A percentile compares a stretch with the other conserved stretches of the same genome.
Conservation (phyloP, 176 grass and related monocot species). For the Carex pumila region DNA sequence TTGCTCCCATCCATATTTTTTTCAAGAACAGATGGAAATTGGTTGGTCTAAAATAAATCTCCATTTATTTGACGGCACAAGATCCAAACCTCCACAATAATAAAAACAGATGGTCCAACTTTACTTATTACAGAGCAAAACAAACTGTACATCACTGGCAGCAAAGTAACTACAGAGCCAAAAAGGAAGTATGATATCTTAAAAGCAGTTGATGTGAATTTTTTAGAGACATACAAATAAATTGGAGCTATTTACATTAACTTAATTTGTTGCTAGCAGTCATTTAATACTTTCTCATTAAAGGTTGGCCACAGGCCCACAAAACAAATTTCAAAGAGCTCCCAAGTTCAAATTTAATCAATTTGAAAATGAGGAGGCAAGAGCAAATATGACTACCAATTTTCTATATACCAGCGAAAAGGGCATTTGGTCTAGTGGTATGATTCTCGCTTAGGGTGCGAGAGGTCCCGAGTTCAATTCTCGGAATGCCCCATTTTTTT, state of each 20-base stretch:
- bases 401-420: neutral
- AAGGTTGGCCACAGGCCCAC: neutral
- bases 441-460: slow-evolving; percentile 49
- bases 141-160: neutral
- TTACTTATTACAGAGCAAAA: neutral
- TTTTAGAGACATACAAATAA: neutral
- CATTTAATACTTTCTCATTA: neutral
- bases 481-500: slow-evolving; percentile 32
- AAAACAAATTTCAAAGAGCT: neutral
- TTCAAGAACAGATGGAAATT: neutral
- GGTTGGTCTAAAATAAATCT: neutral
- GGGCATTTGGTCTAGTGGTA: slow-evolving; percentile 61
- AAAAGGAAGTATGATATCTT: neutral
- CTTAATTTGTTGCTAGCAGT: neutral
- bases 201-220: neutral
- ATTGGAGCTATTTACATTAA: neutral
- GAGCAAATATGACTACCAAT: too few relatives aligned
- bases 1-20: neutral
- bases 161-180: neutral
- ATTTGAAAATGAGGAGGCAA: too few relatives aligned
- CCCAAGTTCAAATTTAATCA: neutral
- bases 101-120: neutral
- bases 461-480: slow-evolving; percentile 60
- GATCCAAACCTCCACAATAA: neutral
- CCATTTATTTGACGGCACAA: neutral